A percentile compares a stretch with the other conserved stretches of the same genome.
Evolutionary conservation across 2,329 filamentous ascomycete genomes (phyloP).

Genomic region (Fusarium hainanense): DNA sequence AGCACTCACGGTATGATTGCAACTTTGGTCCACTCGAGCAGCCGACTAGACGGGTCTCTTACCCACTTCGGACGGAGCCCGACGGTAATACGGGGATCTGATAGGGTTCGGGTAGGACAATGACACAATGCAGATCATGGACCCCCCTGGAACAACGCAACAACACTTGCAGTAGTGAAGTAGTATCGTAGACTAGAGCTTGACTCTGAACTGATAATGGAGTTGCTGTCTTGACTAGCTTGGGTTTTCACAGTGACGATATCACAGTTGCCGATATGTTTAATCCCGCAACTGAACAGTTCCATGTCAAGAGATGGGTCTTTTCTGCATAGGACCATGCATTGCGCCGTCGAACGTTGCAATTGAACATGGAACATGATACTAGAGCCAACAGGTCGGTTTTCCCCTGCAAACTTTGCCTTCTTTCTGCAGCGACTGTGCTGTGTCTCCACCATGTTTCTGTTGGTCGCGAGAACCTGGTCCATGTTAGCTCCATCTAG

Average conservation of each 20-base stretch:
- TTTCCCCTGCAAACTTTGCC: background rate
- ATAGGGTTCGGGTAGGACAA: background rate
- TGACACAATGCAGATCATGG: conserved; percentile 25
- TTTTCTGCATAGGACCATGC: background rate
- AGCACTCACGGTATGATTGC: background rate
- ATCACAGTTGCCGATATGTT: background rate
- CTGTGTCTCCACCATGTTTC: background rate
- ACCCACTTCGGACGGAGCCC: conserved; percentile 7
- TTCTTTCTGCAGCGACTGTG: background rate
- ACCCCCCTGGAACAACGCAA: conserved; percentile 1
- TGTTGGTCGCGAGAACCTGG: conserved; percentile 1
- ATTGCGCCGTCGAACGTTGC: background rate
- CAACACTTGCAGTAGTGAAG: conserved; percentile 8
- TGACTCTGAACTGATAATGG: conserved; percentile 1
- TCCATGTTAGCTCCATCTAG: background rate
- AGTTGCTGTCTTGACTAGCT: background rate
- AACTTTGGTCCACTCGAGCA: background rate
- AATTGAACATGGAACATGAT: background rate
- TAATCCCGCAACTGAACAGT: conserved; percentile 16
- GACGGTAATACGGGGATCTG: background rate
- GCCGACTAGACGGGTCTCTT: conserved; percentile 2
- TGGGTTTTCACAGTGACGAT: background rate
- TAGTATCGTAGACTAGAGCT: background rate
- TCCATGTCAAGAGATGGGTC: background rate
- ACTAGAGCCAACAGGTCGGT: conserved; percentile 25